A percentile compares a stretch with the other conserved stretches of the same genome.
Evolutionary conservation across 345 rosid species (phyloP).

Genomic region (Sisymbrium altissimum): DNA sequence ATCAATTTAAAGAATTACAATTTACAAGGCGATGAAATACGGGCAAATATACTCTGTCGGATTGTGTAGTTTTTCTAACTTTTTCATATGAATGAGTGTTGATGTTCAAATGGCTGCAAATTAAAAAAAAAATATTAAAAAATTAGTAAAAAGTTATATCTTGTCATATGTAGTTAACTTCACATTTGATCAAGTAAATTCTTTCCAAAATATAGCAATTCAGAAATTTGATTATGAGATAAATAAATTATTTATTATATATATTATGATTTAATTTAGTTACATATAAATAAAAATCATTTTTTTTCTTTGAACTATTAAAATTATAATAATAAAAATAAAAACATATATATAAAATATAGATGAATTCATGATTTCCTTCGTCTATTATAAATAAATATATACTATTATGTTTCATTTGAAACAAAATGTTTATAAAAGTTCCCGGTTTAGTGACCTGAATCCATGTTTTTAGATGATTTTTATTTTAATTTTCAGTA

Average conservation of each 20-base stretch:
- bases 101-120: too few relatives aligned
- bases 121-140: too few relatives aligned
- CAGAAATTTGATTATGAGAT: not conserved
- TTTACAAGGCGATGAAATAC: too few relatives aligned
- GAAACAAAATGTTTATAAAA: not conserved
- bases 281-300: not conserved
- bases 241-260: not conserved
- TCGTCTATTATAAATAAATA: slow-evolving; percentile 9
- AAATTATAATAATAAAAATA: not conserved
- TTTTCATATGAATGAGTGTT: too few relatives aligned
- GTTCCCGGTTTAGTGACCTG: slow-evolving; percentile 1
- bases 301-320: slow-evolving; percentile 4
- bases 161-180: too few relatives aligned
- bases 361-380: slow-evolving; percentile 21
- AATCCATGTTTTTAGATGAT: slow-evolving; percentile 12
- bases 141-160: too few relatives aligned
- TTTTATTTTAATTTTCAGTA: slow-evolving; percentile 8
- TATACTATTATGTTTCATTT: not conserved
- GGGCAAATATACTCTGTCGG: too few relatives aligned
- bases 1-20: too few relatives aligned
- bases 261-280: not conserved
- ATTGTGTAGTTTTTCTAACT: too few relatives aligned
- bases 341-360: not conserved
- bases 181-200: too few relatives aligned
- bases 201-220: too few relatives aligned